Conservation (phyloP, 2,329 filamentous ascomycete genomes). For the Davidsoniella eucalypti region DNA sequence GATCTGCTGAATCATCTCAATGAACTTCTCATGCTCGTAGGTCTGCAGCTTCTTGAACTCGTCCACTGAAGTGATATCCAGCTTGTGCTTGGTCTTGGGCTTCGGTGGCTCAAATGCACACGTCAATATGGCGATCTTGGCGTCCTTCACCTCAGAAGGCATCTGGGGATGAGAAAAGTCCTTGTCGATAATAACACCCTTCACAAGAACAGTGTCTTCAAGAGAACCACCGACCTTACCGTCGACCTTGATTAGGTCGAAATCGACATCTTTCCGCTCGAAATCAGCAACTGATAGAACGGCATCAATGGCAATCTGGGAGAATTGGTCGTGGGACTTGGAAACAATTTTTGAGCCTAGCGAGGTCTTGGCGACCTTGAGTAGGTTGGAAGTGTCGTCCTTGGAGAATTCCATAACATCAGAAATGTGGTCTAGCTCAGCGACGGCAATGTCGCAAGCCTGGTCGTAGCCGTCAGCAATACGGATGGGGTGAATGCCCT, state of each 20-base stretch:
- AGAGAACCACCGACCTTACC: constrained; percentile 91
- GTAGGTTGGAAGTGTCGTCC: constrained; percentile 66
- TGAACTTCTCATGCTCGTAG: constrained; percentile 92
- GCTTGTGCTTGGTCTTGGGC: constrained; percentile 98
- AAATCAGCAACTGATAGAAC: constrained; percentile 92
- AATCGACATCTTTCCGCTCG: constrained; percentile 92
- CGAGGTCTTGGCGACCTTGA: constrained; percentile 90
- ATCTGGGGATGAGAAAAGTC: constrained; percentile 99
- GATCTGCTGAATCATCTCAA: constrained; percentile 97
- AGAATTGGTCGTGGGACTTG: constrained; percentile 96
- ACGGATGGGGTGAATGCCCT: constrained; percentile 96
- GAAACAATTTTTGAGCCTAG: constrained; percentile 98
- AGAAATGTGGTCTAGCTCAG: constrained; percentile 81
- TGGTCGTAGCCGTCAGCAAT: constrained; percentile 98
- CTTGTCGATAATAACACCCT: constrained; percentile 98
- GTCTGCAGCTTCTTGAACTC: constrained; percentile 96
- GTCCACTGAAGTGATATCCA: constrained; percentile 91
- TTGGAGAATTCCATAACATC: constrained; percentile 77
- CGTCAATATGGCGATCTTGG: constrained; percentile 92
- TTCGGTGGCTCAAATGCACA: constrained; percentile 98
- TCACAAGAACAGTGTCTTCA: constrained; percentile 86
- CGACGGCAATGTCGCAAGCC: constrained; percentile 89
- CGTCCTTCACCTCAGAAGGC: constrained; percentile 86
- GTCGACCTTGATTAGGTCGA: constrained; percentile 98
- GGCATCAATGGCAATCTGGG: constrained; percentile 91